Percentiles rank a stretch among this genome's conserved stretches.
phyloP scores from a whole-genome alignment of 352 stramenopile species.

The Phytopythium montanum region DNA sequence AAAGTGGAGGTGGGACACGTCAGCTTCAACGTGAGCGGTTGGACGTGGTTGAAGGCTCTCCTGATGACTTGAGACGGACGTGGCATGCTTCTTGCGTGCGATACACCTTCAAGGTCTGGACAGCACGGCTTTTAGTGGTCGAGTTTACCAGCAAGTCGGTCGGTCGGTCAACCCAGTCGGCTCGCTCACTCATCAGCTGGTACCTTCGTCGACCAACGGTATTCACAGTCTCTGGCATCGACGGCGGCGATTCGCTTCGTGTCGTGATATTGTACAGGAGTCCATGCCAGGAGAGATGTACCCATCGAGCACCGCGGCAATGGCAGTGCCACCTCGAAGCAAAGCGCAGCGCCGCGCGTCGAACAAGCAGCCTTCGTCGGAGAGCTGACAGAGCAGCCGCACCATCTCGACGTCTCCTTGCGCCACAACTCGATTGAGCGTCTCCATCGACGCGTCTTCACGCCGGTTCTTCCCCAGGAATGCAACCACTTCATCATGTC shows the following conservation, averaged over 20 bases:
- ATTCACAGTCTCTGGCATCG: neutral
- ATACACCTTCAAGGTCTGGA: too few relatives aligned
- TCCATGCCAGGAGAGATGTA: neutral
- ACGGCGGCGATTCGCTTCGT: neutral
- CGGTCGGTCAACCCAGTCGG: too few relatives aligned
- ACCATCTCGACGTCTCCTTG: constrained; percentile 3
- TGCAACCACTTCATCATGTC: constrained; percentile 19
- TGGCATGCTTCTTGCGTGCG: too few relatives aligned
- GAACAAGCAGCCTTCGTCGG: neutral
- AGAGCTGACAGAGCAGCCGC: neutral
- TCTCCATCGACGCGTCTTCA: constrained; percentile 17
- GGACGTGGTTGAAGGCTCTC: too few relatives aligned
- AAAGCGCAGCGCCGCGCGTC: constrained; percentile 1
- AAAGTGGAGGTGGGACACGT: too few relatives aligned
- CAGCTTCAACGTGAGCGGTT: too few relatives aligned
- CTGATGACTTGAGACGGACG: too few relatives aligned
- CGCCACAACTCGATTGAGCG: neutral
- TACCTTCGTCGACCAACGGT: neutral
- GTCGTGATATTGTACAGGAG: neutral
- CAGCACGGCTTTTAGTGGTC: too few relatives aligned
- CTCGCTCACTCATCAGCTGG: too few relatives aligned
- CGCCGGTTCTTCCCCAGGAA: constrained; percentile 24
- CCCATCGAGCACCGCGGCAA: neutral
- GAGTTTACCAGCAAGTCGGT: too few relatives aligned
- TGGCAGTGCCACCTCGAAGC: neutral